Evolutionary conservation across 176 grass and related monocot genomes (phyloP).

Genomic region (Lolium rigidum): DNA sequence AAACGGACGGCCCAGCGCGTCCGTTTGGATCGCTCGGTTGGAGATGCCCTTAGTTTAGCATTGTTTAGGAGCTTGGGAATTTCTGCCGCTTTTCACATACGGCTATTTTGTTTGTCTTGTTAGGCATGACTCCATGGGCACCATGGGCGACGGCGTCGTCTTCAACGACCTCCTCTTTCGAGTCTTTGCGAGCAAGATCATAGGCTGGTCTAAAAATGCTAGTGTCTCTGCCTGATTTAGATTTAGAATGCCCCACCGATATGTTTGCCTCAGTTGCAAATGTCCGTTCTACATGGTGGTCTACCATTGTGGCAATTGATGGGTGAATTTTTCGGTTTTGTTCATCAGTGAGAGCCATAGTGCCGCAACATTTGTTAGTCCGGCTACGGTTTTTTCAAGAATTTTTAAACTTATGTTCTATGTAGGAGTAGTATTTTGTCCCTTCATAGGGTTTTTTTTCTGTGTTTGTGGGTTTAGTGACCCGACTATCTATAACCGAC

Average conservation of each 20-base stretch:
- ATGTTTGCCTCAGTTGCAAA: no score
- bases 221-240: background rate
- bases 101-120: background rate
- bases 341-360: background rate
- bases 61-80: background rate
- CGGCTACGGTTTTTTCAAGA: background rate
- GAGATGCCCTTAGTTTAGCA: no score
- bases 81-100: background rate
- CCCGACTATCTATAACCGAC: no score
- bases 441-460: background rate
- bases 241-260: background rate
- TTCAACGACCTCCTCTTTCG: background rate
- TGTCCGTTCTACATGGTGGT: no score
- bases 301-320: background rate
- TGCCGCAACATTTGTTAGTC: background rate
- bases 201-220: background rate
- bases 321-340: no score
- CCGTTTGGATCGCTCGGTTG: no score
- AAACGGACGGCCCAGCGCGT: no score
- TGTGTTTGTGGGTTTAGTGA: background rate
- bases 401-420: background rate
- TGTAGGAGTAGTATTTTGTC: background rate
- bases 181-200: background rate
- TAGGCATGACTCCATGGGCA: background rate
- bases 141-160: background rate